These are phyloP conservation scores for Suillus spraguei DNA, from an alignment of 768 basidiomycete genomes.

Conservation along the genomic window DNA sequence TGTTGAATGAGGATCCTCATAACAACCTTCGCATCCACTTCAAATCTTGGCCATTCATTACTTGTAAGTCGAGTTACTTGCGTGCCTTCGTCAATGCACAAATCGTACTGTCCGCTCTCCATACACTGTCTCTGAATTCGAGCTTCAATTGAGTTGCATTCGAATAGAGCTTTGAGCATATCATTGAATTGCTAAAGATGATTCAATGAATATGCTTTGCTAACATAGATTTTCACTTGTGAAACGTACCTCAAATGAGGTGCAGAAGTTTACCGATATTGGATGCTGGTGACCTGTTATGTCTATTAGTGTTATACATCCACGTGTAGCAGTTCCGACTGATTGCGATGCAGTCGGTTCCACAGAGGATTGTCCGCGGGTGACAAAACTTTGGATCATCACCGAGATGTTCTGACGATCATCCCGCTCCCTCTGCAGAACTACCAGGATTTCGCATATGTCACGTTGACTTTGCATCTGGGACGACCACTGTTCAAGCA, in stretches of 20 bases:
- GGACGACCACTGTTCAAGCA: not conserved
- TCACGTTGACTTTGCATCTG: not conserved
- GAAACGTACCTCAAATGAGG: conserved; percentile 26
- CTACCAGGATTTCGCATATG: not conserved
- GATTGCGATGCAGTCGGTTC: too few relatives aligned
- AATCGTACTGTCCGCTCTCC: conserved; percentile 26
- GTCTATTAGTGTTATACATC: not conserved
- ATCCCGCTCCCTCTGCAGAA: not conserved
- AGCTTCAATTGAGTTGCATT: conserved; percentile 21
- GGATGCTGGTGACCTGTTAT: conserved; percentile 19
- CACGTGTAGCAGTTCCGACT: not conserved
- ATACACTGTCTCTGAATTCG: conserved; percentile 20
- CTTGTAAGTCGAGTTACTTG: not conserved
- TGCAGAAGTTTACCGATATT: conserved; percentile 27
- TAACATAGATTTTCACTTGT: rapidly evolving
- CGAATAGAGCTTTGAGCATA: conserved; percentile 14
- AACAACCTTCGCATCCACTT: conserved; percentile 27
- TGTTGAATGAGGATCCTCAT: conserved; percentile 17
- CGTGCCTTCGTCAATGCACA: conserved; percentile 10
- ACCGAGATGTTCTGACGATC: not conserved
- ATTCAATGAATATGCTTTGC: not conserved
- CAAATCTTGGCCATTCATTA: conserved; percentile 11
- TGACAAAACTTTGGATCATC: not conserved
- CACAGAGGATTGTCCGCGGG: not conserved
- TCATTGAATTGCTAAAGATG: conserved; percentile 13